Evolutionary conservation across 305 asterid species (phyloP), one percentile per base, ranked within the genome.

Genomic region (Rubia balearica): DNA sequence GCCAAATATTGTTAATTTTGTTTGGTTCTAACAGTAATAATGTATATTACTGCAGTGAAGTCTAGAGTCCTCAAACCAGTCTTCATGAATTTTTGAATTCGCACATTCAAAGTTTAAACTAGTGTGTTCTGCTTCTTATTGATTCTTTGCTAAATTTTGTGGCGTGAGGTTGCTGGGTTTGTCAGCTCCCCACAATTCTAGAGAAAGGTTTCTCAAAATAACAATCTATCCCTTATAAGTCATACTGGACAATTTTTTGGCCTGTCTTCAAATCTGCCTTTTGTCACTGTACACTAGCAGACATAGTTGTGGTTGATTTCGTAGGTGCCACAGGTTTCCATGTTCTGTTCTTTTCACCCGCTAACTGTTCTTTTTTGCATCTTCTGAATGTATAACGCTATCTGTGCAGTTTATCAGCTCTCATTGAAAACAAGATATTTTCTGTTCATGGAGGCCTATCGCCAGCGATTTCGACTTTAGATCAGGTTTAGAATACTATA

Each of bases 371-470:
- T 49, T 43, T 46, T 43, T 36, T 30, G 19, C 4, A 53, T 24
- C 43, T 5, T 61, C 49, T 30, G 27, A 16, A 22, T 75, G 27
- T 53, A 40, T 36, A 11, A 62, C 49, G 22, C 67, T 24, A 69
- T 69, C 41, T 70, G 51, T 67, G 70, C 87, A 85, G 89, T 71
- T 68, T 85, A 71, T 82, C 89, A 7, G 89, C 89, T 40, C 89
- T 85, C 12, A 85, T 85, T 65, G 98, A 93, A 83, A 91, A 93
- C 87, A 89, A 84, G 82, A 79, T 85, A 74, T 85, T 85, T 75
- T 85, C 80, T 24, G 89, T 85, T 74, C 89, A 85, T 71, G 89
- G 89, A 70, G 89, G 89, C 68, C 83, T 85, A 33, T 85, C 89
- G 75, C 89, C 89, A 33, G 76, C 83, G 16, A 82, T 85, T 71